A percentile compares a stretch with the other conserved stretches of the same genome.
Evolutionary conservation across 345 rosid species (phyloP).

Genomic region (Aquilaria yunnanensis): DNA sequence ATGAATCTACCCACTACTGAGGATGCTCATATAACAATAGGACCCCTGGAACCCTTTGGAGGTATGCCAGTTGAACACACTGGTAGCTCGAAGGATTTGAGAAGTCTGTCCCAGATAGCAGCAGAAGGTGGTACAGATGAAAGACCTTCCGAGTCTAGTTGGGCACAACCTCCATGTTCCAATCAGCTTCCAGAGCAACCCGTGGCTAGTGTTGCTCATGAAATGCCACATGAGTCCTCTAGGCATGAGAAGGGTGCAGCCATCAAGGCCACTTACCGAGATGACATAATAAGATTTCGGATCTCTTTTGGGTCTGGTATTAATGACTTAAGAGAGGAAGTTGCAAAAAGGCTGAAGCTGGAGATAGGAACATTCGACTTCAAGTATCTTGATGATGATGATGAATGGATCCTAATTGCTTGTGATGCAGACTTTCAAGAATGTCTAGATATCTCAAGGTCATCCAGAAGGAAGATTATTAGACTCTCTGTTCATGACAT

Average conservation of each 20-base stretch:
- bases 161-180: constrained; percentile 29
- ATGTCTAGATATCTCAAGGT: constrained; percentile 63
- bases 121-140: constrained; percentile 43
- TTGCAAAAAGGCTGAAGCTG: constrained; percentile 77
- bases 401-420: constrained; percentile 74
- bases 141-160: constrained; percentile 44
- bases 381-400: constrained; percentile 81
- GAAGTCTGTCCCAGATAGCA: constrained; percentile 52
- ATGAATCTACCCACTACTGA: constrained; percentile 32
- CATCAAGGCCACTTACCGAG: constrained; percentile 75
- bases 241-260: constrained; percentile 41
- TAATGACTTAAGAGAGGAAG: constrained; percentile 67
- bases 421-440: constrained; percentile 84
- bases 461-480: constrained; percentile 48
- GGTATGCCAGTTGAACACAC: constrained; percentile 70
- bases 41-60: constrained; percentile 44
- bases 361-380: constrained; percentile 72
- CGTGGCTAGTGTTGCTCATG: constrained; percentile 19
- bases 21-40: constrained; percentile 32
- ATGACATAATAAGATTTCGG: constrained; percentile 78
- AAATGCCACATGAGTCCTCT: constrained; percentile 19
- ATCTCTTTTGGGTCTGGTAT: constrained; percentile 48
- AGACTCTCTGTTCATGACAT: constrained; percentile 67
- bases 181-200: constrained; percentile 18
- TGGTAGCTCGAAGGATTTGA: constrained; percentile 83